phyloP scores from a whole-genome alignment of 164 flowering plant genomes.

The Macadamia integrifolia region DNA sequence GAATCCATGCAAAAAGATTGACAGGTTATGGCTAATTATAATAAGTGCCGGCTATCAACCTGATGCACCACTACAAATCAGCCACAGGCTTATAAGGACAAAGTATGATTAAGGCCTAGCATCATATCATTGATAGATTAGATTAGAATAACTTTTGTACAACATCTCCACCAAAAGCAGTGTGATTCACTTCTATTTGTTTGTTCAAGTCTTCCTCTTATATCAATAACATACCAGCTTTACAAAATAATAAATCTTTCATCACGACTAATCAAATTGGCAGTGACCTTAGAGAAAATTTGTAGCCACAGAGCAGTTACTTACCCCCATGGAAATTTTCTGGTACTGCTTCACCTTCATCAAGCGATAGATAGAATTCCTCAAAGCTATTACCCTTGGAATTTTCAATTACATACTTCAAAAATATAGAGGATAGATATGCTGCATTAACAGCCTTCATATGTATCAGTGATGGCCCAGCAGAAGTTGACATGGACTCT shows the following conservation, averaged over 20 bases:
- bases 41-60: too few species aligned
- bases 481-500: slow-evolving; percentile 56
- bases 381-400: slow-evolving; percentile 50
- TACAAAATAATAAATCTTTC: neutral
- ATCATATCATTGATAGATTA: too few species aligned
- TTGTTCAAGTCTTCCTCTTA: neutral
- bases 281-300: slow-evolving; percentile 8
- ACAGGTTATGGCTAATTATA: too few species aligned
- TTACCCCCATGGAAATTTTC: slow-evolving; percentile 42
- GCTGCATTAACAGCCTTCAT: slow-evolving; percentile 75
- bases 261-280: slow-evolving; percentile 14
- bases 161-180: neutral
- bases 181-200: neutral
- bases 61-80: too few species aligned
- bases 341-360: slow-evolving; percentile 56
- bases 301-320: neutral
- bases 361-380: slow-evolving; percentile 61
- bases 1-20: too few species aligned
- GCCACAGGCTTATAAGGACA: too few species aligned
- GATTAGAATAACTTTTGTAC: neutral
- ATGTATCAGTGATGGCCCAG: slow-evolving; percentile 31
- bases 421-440: slow-evolving; percentile 68
- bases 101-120: too few species aligned
- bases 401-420: slow-evolving; percentile 81
- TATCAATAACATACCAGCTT: neutral